These are phyloP conservation scores for Medicago lupulina DNA, from an alignment of 306 rosid species.

Conservation along the genomic window DNA sequence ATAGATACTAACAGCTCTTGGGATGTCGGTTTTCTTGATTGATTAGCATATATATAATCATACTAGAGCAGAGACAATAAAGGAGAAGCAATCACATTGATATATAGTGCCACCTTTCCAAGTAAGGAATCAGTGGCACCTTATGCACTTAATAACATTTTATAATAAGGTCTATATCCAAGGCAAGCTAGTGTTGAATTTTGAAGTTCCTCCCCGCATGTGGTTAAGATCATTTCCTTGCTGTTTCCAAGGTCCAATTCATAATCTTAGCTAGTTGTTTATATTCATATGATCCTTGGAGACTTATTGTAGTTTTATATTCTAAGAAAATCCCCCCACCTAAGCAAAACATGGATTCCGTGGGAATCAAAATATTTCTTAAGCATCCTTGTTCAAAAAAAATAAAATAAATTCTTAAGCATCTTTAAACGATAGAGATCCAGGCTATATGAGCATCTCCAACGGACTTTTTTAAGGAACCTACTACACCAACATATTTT, in stretches of 20 bases:
- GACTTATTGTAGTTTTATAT: conserved; percentile 43
- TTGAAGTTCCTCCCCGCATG: conserved; percentile 53
- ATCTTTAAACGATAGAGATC: conserved; percentile 29
- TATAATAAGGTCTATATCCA: conserved; percentile 35
- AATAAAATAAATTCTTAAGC: too few species aligned
- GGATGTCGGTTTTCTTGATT: conserved; percentile 74
- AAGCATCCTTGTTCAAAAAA: conserved; percentile 41
- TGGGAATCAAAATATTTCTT: conserved; percentile 45
- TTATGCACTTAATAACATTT: not conserved
- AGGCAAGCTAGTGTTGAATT: conserved; percentile 52
- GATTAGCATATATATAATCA: not conserved
- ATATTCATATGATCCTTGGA: conserved; percentile 26
- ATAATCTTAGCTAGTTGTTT: conserved; percentile 30
- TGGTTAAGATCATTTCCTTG: conserved; percentile 50
- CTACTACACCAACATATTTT: too few species aligned
- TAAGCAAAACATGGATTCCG: conserved; percentile 55
- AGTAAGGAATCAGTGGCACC: conserved; percentile 52
- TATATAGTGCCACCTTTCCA: conserved; percentile 58
- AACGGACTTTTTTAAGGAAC: too few species aligned
- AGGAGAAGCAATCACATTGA: conserved; percentile 37
- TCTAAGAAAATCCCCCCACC: conserved; percentile 59
- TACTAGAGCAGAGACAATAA: not conserved
- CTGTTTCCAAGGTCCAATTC: conserved; percentile 59
- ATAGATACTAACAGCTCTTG: conserved; percentile 73
- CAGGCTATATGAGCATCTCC: not conserved